These are phyloP conservation scores for Calonectria hongkongensis DNA, from an alignment of 2,329 filamentous ascomycete genomes.

Conservation along the genomic window DNA sequence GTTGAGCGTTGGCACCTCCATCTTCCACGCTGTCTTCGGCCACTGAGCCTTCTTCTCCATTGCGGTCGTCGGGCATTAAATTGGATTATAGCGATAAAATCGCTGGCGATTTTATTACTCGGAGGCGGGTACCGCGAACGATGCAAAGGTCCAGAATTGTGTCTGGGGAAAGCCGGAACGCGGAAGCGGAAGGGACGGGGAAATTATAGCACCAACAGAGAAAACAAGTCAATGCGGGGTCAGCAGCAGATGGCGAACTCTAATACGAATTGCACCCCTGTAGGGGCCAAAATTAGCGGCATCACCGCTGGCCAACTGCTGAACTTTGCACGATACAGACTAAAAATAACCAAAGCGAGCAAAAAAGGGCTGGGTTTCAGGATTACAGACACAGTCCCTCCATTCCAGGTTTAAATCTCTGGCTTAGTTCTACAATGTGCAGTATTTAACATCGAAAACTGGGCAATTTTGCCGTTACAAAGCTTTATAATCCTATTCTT, in stretches of 20 bases:
- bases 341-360: background rate
- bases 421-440: too few relatives aligned
- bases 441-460: too few relatives aligned
- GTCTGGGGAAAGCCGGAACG: background rate
- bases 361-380: too few relatives aligned
- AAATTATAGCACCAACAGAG: background rate
- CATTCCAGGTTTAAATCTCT: background rate
- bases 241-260: background rate
- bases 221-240: background rate
- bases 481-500: background rate
- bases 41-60: background rate
- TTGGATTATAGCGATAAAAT: too few relatives aligned
- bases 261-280: constrained; percentile 7
- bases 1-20: constrained; percentile 3
- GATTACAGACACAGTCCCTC: too few relatives aligned
- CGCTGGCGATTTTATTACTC: background rate
- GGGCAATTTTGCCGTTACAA: too few relatives aligned
- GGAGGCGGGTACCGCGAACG: too few relatives aligned
- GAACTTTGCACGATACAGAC: background rate
- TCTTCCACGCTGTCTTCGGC: constrained; percentile 3
- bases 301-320: background rate
- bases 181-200: background rate
- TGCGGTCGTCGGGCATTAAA: background rate
- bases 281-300: constrained; percentile 6
- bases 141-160: constrained; percentile 2